Base-by-base conservation (phyloP, 192 early-diverging fungal genomes). In the Diversispora eburnea region DNA sequence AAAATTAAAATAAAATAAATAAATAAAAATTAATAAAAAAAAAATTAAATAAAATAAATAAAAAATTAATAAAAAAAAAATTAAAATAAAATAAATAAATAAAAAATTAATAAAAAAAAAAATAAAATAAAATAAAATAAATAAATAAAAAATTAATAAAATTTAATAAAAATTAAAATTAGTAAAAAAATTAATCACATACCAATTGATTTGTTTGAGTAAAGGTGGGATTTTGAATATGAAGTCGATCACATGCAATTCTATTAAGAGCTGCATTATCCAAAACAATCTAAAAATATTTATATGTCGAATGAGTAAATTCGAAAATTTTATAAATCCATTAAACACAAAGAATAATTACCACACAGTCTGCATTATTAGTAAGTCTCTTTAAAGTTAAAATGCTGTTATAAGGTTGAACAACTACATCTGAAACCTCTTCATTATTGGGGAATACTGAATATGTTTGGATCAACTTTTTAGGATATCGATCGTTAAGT, bases 381-480 rank as follows among this genome's bases (percentile, higher is more conserved):
- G 94, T 92, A 76, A 99, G 80, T 61, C 97, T 80, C 82, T 96
- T 97, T 74, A 98, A 82, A 70, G 89, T 91, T 68, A 99, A 80
- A 82, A 99, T 87, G 17, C 93, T 94, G 82, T 99, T 99, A 77
- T 99, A 99, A 13, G 97, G 97, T 79, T 99, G 97, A 48, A 99
- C 95, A 41, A 99, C 95, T 20, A 97, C 93, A 77, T 98, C 96
- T 8, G 95, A 94, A 51, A 89, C 88, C 71, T 96, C 93, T 51
- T 93, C 91, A 77, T 88, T 92, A 78, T 99, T 99, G 10, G 97
- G 96, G 78, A 99, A 99, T 19, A 99, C 97, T 6, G 93, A 95
- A 75, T 99, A 99, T 13, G 97, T 98, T 76, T 98, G 96, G 62
- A 98, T 89, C 41, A 99, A 80, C 83, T 99, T 99, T 73, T 98